Evolutionary conservation across 2,329 filamentous ascomycete genomes (phyloP).

Genomic region (Epichloe amarillans): DNA sequence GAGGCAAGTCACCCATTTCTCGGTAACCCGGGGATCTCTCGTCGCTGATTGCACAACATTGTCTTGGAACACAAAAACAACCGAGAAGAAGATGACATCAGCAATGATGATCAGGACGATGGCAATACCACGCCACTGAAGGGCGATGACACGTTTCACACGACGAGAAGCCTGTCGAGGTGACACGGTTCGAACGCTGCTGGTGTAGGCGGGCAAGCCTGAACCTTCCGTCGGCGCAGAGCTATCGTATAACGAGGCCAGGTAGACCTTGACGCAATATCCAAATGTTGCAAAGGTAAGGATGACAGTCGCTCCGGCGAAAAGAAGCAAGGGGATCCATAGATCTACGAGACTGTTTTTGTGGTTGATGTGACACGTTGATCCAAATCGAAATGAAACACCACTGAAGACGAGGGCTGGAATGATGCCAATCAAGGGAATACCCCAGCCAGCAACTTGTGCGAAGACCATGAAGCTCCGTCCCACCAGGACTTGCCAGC

Average conservation of each 20-base stretch:
- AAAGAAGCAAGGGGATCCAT: slow-evolving; percentile 77
- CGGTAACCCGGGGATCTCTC: slow-evolving; percentile 38
- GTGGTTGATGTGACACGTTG: slow-evolving; percentile 90
- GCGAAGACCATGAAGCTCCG: slow-evolving; percentile 80
- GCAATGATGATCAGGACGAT: slow-evolving; percentile 82
- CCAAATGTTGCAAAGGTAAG: slow-evolving; percentile 74
- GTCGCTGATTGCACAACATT: slow-evolving; percentile 50
- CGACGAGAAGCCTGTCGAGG: slow-evolving; percentile 80
- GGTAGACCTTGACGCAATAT: slow-evolving; percentile 92
- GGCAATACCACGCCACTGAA: slow-evolving; percentile 88
- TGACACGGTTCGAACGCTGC: slow-evolving; percentile 63
- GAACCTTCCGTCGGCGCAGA: slow-evolving; percentile 58
- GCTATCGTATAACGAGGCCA: slow-evolving; percentile 67
- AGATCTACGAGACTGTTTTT: slow-evolving; percentile 68
- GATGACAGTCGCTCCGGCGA: slow-evolving; percentile 63
- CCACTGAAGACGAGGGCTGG: slow-evolving; percentile 74
- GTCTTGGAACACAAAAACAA: slow-evolving; percentile 82
- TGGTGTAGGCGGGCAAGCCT: slow-evolving; percentile 54
- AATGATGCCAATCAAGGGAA: slow-evolving; percentile 63
- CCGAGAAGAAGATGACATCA: slow-evolving; percentile 87
- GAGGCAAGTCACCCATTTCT: slow-evolving; percentile 64
- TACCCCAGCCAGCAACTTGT: slow-evolving; percentile 68
- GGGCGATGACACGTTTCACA: slow-evolving; percentile 70
- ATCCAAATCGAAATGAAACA: slow-evolving; percentile 86
- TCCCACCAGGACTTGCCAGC: slow-evolving; percentile 88